Base-by-base conservation (phyloP, 2,329 filamentous ascomycete genomes). In the Apiospora sp. region DNA sequence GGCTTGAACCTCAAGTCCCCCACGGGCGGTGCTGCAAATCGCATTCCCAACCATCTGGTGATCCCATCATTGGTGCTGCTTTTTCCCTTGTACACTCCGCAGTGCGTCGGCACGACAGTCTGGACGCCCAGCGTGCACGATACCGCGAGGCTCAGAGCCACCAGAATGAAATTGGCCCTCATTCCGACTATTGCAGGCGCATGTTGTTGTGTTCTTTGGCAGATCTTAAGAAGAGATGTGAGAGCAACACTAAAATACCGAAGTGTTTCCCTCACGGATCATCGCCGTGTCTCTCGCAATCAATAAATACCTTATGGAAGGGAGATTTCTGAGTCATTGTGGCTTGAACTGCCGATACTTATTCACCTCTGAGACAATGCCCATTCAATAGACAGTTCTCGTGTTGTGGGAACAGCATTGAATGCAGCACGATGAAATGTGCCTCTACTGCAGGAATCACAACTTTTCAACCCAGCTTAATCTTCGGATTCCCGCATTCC, bases 31-130 rank as follows among this genome's bases (percentile, higher is more conserved):
- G 68, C 68, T 12, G 68, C 68, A 43, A 41, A 70, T 24, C 68
- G 68, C 46, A 70, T 70, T n/a, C 68, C 68, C 22, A 70, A 27
- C 68, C 68, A 70, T 58, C 48, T 70, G 19, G 48, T 58, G 48
- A 58, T 41, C 13, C 68, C 48, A 19, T 41, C 43, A 3, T n/a
- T 41, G 58, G 30, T 1, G 30, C 10, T 43, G 27, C 37, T 54
- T 14, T 12, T 27, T 10, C 68, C 68, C 34, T 41, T 19, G 48
- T 70, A 70, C 8, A 27, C 27, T n/a, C 19, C 54, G 34, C 68
- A 70, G 14, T 58, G 24, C 10, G 48, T 51, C 27, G 19, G 46
- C n/a, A 70, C 68, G 22, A 48, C 16, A 41, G 22, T n/a, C 43
- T 46, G n/a, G n/a, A 41, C 58, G 12, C 30, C 58, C 30, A 64